Evolutionary conservation across 2,329 filamentous ascomycete species (phyloP).

Genomic region (Mycogone perniciosa): DNA sequence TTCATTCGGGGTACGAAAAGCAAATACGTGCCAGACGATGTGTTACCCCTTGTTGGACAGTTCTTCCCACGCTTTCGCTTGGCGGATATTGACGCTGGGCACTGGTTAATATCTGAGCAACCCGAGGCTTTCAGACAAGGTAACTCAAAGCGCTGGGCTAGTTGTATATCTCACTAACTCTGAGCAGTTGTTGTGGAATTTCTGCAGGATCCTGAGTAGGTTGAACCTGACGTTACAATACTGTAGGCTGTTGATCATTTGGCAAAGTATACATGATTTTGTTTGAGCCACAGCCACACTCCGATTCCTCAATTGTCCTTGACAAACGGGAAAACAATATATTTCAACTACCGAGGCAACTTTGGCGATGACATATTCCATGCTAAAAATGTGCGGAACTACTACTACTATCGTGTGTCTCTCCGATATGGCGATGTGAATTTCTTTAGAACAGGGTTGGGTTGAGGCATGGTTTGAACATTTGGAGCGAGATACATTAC

Average conservation of each 20-base stretch:
- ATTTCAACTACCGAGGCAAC: no score
- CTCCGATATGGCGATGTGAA: no score
- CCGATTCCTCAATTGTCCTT: not conserved
- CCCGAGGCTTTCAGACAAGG: constrained; percentile 71
- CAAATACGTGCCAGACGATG: constrained; percentile 74
- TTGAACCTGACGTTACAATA: not conserved
- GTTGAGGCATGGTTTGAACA: no score
- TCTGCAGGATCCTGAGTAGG: constrained; percentile 43
- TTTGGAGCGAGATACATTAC: no score
- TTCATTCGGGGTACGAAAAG: constrained; percentile 75
- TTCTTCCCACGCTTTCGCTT: constrained; percentile 77
- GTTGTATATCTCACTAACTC: constrained; percentile 2
- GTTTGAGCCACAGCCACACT: not conserved
- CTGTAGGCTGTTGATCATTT: no score
- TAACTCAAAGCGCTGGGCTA: constrained; percentile 27
- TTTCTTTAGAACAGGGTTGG: no score
- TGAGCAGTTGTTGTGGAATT: constrained; percentile 57
- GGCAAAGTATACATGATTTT: not conserved
- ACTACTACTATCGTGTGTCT: no score
- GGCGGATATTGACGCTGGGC: constrained; percentile 69
- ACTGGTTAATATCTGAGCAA: constrained; percentile 88
- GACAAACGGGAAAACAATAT: no score
- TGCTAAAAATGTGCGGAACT: no score
- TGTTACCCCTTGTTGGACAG: constrained; percentile 67
- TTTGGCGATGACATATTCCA: no score